Percentiles rank a stretch among this genome's conserved stretches.
These are phyloP conservation scores for Triticum monococcum DNA, from an alignment of 176 grass and related monocot species.

Conservation along the genomic window DNA sequence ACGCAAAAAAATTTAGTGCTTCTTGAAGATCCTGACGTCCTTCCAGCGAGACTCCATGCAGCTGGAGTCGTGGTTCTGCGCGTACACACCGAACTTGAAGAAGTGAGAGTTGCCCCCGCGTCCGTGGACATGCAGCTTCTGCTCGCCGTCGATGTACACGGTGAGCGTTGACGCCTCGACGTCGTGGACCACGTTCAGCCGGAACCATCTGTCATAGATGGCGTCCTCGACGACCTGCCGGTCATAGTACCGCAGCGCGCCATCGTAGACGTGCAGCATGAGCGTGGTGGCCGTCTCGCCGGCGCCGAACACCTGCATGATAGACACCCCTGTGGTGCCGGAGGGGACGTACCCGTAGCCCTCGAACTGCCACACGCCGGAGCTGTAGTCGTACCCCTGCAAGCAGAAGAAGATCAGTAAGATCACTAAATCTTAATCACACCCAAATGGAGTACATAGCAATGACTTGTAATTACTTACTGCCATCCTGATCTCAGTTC, in stretches of 20 bases:
- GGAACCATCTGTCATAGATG: slow-evolving; percentile 62
- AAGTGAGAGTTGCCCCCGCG: slow-evolving; percentile 26
- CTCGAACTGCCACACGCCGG: slow-evolving; percentile 56
- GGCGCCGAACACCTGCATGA: slow-evolving; percentile 52
- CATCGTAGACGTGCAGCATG: slow-evolving; percentile 45
- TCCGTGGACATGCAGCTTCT: background rate
- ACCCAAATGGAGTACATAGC: too few relatives aligned
- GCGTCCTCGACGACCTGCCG: slow-evolving; percentile 1
- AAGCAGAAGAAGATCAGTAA: too few relatives aligned
- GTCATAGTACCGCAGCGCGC: slow-evolving; percentile 25
- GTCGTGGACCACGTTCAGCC: slow-evolving; percentile 52
- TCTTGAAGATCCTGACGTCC: slow-evolving; percentile 15
- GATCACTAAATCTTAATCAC: too few relatives aligned
- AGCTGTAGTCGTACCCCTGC: background rate
- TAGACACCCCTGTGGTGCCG: slow-evolving; percentile 36
- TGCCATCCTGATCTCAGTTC: slow-evolving; percentile 47
- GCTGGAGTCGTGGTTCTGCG: background rate
- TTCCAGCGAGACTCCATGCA: too few relatives aligned
- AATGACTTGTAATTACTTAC: too few relatives aligned
- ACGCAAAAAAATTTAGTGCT: background rate
- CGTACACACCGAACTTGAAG: slow-evolving; percentile 53
- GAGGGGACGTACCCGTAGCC: slow-evolving; percentile 30
- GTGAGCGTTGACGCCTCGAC: background rate
- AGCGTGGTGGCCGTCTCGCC: background rate
- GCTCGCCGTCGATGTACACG: slow-evolving; percentile 34